Evolutionary conservation across 106 monocot genomes (phyloP), one percentile per base, ranked within the genome.

Genomic region (Dendrobium catenatum): DNA sequence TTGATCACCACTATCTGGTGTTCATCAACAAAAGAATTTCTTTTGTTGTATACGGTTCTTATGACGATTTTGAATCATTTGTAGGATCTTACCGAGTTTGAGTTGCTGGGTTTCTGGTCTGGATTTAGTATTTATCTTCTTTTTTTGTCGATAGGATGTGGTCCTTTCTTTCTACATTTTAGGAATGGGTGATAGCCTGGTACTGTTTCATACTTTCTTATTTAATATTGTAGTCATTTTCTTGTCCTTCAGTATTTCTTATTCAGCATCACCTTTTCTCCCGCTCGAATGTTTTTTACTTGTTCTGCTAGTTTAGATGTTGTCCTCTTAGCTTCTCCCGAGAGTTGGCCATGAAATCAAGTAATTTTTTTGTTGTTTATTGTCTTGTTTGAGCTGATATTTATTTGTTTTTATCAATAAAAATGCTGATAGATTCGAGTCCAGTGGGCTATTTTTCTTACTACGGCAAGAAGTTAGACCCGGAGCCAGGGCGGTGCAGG

Each of bases 401-500:
- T 4, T 74, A 8, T 44, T 74, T 74, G n/a, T 74, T 47, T 74
- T 74, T 42, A 44, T 44, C 43, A 15, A 73, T 76, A 7, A 76
- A 76, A 76, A 76, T 5, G 19, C 73, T 6, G 17, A 76, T 24
- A 26, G 49, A 76, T 76, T 26, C 49, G 8, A 76, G 76, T 15
- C 49, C 86, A 86, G 89, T 84, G 17, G 84, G 89, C 4, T 86
- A 89, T 68, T 83, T 86, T 55, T 81, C 85, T 18, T 88, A 86
- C 66, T 89, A 84, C 26, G 89, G 89, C 48, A 89, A 86, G 86
- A 89, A 89, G 79, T 22, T 89, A 26, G 93, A 93, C 48, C 90
- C 90, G 10, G 93, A 93, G 80, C 89, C 89, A 0, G 86, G 86
- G 68, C 73, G 89, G 72, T 89, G 89, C 85, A 68, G 87, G 73